Evolutionary conservation across 2,329 filamentous ascomycete species (phyloP).

Genomic region (Cladophialophora exuberans): DNA sequence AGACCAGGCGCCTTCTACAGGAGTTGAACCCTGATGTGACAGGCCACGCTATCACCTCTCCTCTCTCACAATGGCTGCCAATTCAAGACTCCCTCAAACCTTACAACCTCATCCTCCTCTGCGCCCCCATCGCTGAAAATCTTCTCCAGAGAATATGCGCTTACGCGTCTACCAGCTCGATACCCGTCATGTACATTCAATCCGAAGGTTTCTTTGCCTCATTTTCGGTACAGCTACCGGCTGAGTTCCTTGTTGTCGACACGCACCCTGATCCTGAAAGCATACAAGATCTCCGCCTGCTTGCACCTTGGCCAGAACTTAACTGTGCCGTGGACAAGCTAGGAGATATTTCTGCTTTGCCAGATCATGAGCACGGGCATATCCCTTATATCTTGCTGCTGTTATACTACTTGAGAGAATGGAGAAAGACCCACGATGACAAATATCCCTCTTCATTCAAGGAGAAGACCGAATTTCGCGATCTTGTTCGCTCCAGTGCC

Average conservation of each 20-base stretch:
- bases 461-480: constrained; percentile 83
- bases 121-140: constrained; percentile 60
- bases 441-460: constrained; percentile 73
- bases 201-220: constrained; percentile 91
- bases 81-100: constrained; percentile 44
- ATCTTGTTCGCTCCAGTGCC: constrained; percentile 67
- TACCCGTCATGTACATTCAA: constrained; percentile 80
- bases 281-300: constrained; percentile 79
- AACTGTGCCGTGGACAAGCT: constrained; percentile 67
- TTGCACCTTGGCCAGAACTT: constrained; percentile 86
- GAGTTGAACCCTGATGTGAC: constrained; percentile 93
- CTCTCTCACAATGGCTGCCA: constrained; percentile 43
- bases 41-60: constrained; percentile 65
- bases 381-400: constrained; percentile 84
- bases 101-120: constrained; percentile 65
- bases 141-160: constrained; percentile 55
- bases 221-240: constrained; percentile 76
- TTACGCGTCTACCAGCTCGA: constrained; percentile 59
- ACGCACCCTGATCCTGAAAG: constrained; percentile 90
- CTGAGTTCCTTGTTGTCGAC: constrained; percentile 89
- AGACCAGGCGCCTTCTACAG: constrained; percentile 73
- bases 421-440: constrained; percentile 73
- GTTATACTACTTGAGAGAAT: constrained; percentile 77
- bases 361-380: constrained; percentile 84
- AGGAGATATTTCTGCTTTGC: constrained; percentile 68